Percentiles rank a stretch among this genome's conserved stretches.
phyloP scores from a whole-genome alignment of 768 basidiomycete genomes.

The Xerocomus brunneocitrinus region DNA sequence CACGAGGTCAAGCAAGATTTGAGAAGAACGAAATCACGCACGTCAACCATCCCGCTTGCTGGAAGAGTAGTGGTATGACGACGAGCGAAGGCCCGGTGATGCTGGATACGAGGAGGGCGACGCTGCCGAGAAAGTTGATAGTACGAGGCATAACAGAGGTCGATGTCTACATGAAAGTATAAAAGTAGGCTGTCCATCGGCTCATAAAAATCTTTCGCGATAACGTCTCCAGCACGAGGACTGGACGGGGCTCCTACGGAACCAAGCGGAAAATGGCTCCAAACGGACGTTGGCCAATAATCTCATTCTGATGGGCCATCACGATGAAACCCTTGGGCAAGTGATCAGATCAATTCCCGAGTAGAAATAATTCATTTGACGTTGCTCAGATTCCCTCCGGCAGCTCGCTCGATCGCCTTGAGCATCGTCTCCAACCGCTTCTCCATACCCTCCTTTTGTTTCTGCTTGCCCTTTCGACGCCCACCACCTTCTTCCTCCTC shows the following conservation, averaged over 20 bases:
- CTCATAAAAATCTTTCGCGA: too few species aligned
- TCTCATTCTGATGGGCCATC: too few species aligned
- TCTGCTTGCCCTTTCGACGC: slow-evolving; percentile 16
- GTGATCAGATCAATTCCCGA: neutral
- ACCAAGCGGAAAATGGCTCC: too few species aligned
- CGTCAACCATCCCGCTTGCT: slow-evolving; percentile 27
- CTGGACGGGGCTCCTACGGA: too few species aligned
- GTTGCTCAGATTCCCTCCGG: slow-evolving; percentile 52
- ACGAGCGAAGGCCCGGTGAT: slow-evolving; percentile 23
- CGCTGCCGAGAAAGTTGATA: slow-evolving; percentile 20
- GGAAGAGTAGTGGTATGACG: slow-evolving; percentile 20
- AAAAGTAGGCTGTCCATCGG: too few species aligned
- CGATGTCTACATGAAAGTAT: neutral
- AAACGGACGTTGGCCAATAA: too few species aligned
- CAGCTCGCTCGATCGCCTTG: slow-evolving; percentile 47
- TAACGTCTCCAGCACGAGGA: too few species aligned
- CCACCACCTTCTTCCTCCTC: slow-evolving; percentile 10
- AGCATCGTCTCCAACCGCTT: slow-evolving; percentile 29
- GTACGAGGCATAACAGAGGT: slow-evolving; percentile 15
- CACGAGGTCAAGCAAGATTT: neutral
- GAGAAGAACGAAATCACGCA: slow-evolving; percentile 2
- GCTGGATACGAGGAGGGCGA: slow-evolving; percentile 24
- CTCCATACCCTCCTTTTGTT: slow-evolving; percentile 16
- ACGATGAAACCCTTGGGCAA: too few species aligned
- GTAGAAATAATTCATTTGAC: slow-evolving; percentile 17